These are phyloP conservation scores for Russula compacta DNA, from an alignment of 768 basidiomycete species.

Conservation along the genomic window DNA sequence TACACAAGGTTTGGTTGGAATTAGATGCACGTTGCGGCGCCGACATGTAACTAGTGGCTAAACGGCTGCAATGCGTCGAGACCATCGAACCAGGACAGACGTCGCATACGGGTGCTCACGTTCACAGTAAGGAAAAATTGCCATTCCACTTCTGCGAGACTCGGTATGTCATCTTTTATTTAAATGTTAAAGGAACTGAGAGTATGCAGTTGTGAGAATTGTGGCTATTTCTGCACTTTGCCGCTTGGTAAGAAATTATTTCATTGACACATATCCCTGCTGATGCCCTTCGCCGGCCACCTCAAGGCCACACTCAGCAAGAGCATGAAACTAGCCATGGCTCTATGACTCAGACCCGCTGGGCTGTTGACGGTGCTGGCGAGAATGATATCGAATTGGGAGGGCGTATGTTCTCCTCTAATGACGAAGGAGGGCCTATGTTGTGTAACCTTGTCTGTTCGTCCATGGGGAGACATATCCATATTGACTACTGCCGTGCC, in stretches of 20 bases:
- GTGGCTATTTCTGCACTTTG: constrained; percentile 50
- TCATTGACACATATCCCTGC: background rate
- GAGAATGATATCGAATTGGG: constrained; percentile 42
- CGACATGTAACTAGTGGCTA: constrained; percentile 31
- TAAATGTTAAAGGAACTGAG: background rate
- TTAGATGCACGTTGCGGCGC: background rate
- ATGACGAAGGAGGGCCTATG: constrained; percentile 54
- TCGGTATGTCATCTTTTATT: constrained; percentile 26
- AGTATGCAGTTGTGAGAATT: constrained; percentile 38
- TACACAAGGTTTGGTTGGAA: constrained; percentile 36
- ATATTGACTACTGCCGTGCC: constrained; percentile 48
- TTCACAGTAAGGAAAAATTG: constrained; percentile 36
- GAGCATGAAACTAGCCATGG: constrained; percentile 58
- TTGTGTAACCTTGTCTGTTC: constrained; percentile 51
- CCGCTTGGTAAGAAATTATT: constrained; percentile 36
- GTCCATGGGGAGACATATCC: constrained; percentile 46
- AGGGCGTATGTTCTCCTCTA: constrained; percentile 44
- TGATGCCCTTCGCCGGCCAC: background rate
- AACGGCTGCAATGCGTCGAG: constrained; percentile 42
- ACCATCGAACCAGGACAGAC: constrained; percentile 35
- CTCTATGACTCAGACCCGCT: constrained; percentile 49
- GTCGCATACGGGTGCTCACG: constrained; percentile 40
- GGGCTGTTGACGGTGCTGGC: constrained; percentile 47
- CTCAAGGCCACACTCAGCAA: constrained; percentile 47
- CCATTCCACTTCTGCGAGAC: constrained; percentile 49